A percentile compares a stretch with the other conserved stretches of the same genome.
These are phyloP conservation scores for Teratosphaeria viscida DNA, from an alignment of 2,329 filamentous ascomycete genomes.

Conservation along the genomic window DNA sequence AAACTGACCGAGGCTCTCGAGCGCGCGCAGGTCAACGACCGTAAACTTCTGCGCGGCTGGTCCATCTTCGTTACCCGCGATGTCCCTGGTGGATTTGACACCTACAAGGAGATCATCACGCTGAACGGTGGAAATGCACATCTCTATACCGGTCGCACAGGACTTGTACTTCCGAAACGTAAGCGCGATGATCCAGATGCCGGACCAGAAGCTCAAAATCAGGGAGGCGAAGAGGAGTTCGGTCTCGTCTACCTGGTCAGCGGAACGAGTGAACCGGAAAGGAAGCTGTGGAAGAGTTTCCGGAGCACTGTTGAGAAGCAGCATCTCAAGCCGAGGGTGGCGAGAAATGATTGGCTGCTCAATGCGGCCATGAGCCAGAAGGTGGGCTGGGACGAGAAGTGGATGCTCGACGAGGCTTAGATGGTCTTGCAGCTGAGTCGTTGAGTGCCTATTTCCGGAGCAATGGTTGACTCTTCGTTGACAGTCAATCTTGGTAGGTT, in stretches of 20 bases:
- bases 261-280: slow-evolving; percentile 55
- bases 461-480: background rate
- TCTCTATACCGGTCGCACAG: slow-evolving; percentile 59
- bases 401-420: slow-evolving; percentile 16
- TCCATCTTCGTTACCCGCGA: slow-evolving; percentile 75
- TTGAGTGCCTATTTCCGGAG: slow-evolving; percentile 6
- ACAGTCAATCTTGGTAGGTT: background rate
- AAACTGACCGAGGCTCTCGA: slow-evolving; percentile 56
- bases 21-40: slow-evolving; percentile 65
- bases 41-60: slow-evolving; percentile 62
- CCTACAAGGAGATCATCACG: slow-evolving; percentile 74
- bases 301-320: slow-evolving; percentile 65
- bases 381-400: slow-evolving; percentile 34
- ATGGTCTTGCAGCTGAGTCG: slow-evolving; percentile 10
- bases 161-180: slow-evolving; percentile 42
- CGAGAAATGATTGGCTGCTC: slow-evolving; percentile 80
- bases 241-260: slow-evolving; percentile 66
- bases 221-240: slow-evolving; percentile 49
- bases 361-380: slow-evolving; percentile 83
- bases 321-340: slow-evolving; percentile 70
- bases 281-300: slow-evolving; percentile 69
- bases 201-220: slow-evolving; percentile 40
- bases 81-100: slow-evolving; percentile 71
- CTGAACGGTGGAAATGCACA: slow-evolving; percentile 80
- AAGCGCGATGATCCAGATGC: slow-evolving; percentile 47